Conservation (phyloP, 257 asterid genomes). For the Perilla frutescens region DNA sequence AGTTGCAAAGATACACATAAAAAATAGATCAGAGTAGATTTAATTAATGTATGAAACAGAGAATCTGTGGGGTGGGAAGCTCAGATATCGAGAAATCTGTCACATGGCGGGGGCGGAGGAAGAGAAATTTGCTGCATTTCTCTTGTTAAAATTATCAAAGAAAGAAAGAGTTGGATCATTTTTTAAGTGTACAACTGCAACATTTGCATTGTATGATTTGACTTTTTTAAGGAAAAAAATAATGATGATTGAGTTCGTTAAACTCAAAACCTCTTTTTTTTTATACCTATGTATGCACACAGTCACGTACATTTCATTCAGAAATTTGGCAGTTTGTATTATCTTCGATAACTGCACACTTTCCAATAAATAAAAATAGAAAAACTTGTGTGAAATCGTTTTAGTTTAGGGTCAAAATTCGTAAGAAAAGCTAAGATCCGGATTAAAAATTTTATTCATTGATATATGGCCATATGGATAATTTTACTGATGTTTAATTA, state of each 20-base stretch:
- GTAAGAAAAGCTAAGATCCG: no score
- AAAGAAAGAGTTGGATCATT: neutral
- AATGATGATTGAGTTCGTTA: slow-evolving; percentile 42
- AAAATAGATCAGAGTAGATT: neutral
- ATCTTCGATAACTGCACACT: neutral
- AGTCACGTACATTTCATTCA: neutral
- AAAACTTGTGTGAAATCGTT: no score
- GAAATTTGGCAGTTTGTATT: neutral
- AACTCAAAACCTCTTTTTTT: slow-evolving; percentile 33
- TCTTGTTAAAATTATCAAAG: slow-evolving; percentile 2
- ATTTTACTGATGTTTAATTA: no score
- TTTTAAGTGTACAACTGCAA: slow-evolving; percentile 3
- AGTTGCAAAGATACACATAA: neutral
- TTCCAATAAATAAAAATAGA: neutral
- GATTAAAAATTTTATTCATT: no score
- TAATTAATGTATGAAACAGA: slow-evolving; percentile 11
- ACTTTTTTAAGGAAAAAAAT: slow-evolving; percentile 19
- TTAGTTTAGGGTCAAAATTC: no score
- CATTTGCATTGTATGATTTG: neutral
- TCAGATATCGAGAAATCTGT: slow-evolving; percentile 51
- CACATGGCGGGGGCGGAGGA: slow-evolving; percentile 64
- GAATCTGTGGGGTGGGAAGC: slow-evolving; percentile 38
- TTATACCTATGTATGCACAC: slow-evolving; percentile 25
- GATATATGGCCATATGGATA: no score
- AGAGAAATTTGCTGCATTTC: slow-evolving; percentile 20